phyloP scores from a whole-genome alignment of 345 rosid genomes.

The Excoecaria cochinchinensis region DNA sequence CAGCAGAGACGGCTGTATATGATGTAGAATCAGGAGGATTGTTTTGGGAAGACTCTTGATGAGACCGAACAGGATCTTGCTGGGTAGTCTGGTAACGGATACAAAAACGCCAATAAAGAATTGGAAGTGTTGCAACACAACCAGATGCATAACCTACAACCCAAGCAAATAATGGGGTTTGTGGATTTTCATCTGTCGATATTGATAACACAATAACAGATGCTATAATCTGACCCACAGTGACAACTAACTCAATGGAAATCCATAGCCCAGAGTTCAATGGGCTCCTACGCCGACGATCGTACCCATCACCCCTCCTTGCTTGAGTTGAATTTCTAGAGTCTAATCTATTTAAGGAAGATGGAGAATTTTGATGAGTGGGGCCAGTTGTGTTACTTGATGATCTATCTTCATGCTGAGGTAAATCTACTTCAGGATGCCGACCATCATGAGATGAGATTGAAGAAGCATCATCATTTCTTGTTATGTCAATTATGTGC shows the following conservation, averaged over 20 bases:
- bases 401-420: slow-evolving; percentile 36
- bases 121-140: slow-evolving; percentile 74
- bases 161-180: slow-evolving; percentile 79
- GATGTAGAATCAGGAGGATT: slow-evolving; percentile 49
- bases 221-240: slow-evolving; percentile 73
- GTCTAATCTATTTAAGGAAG: slow-evolving; percentile 38
- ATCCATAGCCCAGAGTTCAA: slow-evolving; percentile 84
- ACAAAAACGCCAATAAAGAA: slow-evolving; percentile 74
- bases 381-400: slow-evolving; percentile 28
- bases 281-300: slow-evolving; percentile 61
- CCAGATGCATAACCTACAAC: slow-evolving; percentile 81
- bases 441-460: slow-evolving; percentile 45
- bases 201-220: slow-evolving; percentile 63
- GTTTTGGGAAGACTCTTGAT: slow-evolving; percentile 39
- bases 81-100: slow-evolving; percentile 39
- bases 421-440: slow-evolving; percentile 25
- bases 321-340: slow-evolving; percentile 37
- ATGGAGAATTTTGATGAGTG: slow-evolving; percentile 31
- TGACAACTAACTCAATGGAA: slow-evolving; percentile 66
- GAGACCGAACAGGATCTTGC: slow-evolving; percentile 45
- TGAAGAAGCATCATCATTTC: slow-evolving; percentile 45
- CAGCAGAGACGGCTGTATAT: slow-evolving; percentile 58
- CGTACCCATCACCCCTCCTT: slow-evolving; percentile 55
- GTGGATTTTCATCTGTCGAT: slow-evolving; percentile 72
- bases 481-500: slow-evolving; percentile 58